Evolutionary conservation across 352 stramenopile genomes (phyloP).

Genomic region (Phytophthora cactorum): DNA sequence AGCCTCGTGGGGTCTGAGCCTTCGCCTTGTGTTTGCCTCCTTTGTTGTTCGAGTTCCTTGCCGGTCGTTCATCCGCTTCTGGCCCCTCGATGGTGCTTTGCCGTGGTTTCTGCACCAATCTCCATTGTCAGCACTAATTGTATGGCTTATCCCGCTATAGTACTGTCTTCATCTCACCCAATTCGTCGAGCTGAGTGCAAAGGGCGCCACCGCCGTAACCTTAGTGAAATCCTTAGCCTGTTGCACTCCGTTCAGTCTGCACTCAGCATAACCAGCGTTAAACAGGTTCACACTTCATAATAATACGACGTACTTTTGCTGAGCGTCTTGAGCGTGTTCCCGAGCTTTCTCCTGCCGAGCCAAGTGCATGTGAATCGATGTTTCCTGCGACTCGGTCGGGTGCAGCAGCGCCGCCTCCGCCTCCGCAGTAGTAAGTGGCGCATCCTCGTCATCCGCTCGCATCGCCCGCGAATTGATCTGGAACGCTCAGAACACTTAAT

Average conservation of each 20-base stretch:
- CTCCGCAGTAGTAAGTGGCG: slow-evolving; percentile 6
- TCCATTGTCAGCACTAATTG: not conserved
- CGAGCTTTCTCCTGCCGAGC: slow-evolving; percentile 61
- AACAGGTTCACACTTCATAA: not conserved
- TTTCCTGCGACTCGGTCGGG: slow-evolving; percentile 63
- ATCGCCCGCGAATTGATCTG: slow-evolving; percentile 22
- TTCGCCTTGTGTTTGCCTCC: slow-evolving; percentile 23
- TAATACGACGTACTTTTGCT: slow-evolving; percentile 44
- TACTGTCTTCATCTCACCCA: slow-evolving; percentile 27
- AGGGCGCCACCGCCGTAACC: slow-evolving; percentile 56
- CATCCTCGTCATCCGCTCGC: slow-evolving; percentile 16
- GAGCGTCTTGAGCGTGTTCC: slow-evolving; percentile 40
- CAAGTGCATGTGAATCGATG: slow-evolving; percentile 64
- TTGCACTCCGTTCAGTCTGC: slow-evolving; percentile 36
- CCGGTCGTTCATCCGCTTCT: slow-evolving; percentile 4
- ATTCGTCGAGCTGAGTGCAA: slow-evolving; percentile 71
- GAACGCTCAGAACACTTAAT: not conserved
- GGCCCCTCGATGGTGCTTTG: slow-evolving; percentile 30
- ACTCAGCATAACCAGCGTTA: not conserved
- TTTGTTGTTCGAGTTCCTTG: slow-evolving; percentile 2
- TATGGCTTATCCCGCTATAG: too few species aligned
- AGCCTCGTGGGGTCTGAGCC: slow-evolving; percentile 7
- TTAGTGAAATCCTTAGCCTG: slow-evolving; percentile 63
- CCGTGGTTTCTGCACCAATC: slow-evolving; percentile 27
- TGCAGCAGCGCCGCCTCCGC: slow-evolving; percentile 36